Percentiles rank a stretch among this genome's conserved stretches.
phyloP scores from a whole-genome alignment of 257 asterid genomes.

The Jaltomata sinuosa region DNA sequence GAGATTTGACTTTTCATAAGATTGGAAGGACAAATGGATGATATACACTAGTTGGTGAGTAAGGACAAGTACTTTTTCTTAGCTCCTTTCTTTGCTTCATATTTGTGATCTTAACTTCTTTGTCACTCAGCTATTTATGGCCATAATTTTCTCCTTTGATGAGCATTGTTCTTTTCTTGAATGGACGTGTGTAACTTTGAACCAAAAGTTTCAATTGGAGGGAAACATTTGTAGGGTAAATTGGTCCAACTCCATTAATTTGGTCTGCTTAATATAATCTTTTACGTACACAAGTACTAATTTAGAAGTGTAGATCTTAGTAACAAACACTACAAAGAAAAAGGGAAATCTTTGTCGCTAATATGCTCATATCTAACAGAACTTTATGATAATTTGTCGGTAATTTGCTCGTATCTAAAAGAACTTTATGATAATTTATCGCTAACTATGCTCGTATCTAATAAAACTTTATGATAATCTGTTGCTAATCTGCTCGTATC shows the following conservation, averaged over 20 bases:
- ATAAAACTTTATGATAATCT: no score
- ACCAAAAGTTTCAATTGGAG: not conserved
- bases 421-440: no score
- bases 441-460: no score
- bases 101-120: not conserved
- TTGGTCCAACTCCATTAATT: not conserved
- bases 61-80: not conserved
- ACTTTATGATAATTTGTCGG: no score
- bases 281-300: no score
- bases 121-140: not conserved
- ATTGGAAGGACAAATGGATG: conserved; percentile 25
- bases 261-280: not conserved
- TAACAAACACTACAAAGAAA: no score
- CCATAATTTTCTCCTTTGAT: not conserved
- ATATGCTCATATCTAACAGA: no score
- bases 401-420: no score
- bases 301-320: no score
- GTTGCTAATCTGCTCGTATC: no score
- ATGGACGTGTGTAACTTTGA: conserved; percentile 3
- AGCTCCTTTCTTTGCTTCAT: not conserved
- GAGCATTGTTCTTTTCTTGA: not conserved
- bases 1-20: conserved; percentile 37
- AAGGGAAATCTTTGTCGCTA: no score
- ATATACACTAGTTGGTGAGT: not conserved
- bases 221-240: not conserved